Evolutionary conservation across 176 grass and related monocot genomes (phyloP).

Genomic region (Zea mays): Zm-B73-REFERENCE-NAM-5.0 NC_050096.1:94359001-94359500

Average conservation of each 20-base stretch:
- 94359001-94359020: conserved; percentile 56
- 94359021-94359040: conserved; percentile 56
- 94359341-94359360: conserved; percentile 39
- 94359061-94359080: neutral
- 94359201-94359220: neutral
- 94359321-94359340: conserved; percentile 86
- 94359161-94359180: conserved; percentile 45
- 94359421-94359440: conserved; percentile 78
- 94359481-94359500: conserved; percentile 3
- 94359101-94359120: conserved; percentile 26
- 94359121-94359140: conserved; percentile 2
- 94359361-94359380: conserved; percentile 32
- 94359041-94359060: conserved; percentile 16
- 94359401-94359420: conserved; percentile 65
- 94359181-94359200: neutral
- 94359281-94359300: conserved; percentile 2
- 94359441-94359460: conserved; percentile 49
- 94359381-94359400: conserved; percentile 75
- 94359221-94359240: neutral
- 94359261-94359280: conserved; percentile 8
- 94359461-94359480: conserved; percentile 24
- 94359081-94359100: neutral
- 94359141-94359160: conserved; percentile 36
- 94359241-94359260: conserved; percentile 16
- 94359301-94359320: conserved; percentile 50